Evolutionary conservation across 1,284 basidiomycete genomes (phyloP).

Genomic region (Lentinus polychrous): DNA sequence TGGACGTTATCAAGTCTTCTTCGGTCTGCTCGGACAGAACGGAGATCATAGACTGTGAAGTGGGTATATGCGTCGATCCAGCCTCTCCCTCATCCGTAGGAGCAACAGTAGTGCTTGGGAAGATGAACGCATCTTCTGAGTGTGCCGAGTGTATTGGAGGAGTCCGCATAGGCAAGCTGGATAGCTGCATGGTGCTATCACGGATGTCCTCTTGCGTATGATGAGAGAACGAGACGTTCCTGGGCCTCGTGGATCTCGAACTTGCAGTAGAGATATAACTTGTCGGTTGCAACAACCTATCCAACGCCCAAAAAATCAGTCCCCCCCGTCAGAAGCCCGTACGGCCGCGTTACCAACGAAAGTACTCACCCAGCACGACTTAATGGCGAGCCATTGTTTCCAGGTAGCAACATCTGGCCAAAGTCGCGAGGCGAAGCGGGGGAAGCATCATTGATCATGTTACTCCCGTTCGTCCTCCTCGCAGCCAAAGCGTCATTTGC

Average conservation of each 20-base stretch:
- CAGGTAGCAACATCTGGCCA: slow-evolving; percentile 16
- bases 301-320: background rate
- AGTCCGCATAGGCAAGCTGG: slow-evolving; percentile 33
- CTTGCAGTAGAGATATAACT: slow-evolving; percentile 30
- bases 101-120: slow-evolving; percentile 23
- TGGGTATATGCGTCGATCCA: slow-evolving; percentile 2
- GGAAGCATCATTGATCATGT: slow-evolving; percentile 11
- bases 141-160: slow-evolving; percentile 6
- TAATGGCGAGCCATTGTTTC: slow-evolving; percentile 34
- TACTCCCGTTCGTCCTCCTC: slow-evolving; percentile 9
- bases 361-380: slow-evolving; percentile 46
- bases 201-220: slow-evolving; percentile 59
- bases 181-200: slow-evolving; percentile 58
- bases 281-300: slow-evolving; percentile 27
- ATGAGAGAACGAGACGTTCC: slow-evolving; percentile 30
- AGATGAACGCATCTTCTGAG: slow-evolving; percentile 31
- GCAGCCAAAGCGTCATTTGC: background rate
- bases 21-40: background rate
- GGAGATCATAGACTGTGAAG: background rate
- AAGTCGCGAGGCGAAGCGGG: slow-evolving; percentile 15
- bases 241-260: slow-evolving; percentile 21
- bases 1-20: background rate
- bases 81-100: slow-evolving; percentile 11
- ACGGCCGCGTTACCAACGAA: slow-evolving; percentile 1
- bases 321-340: slow-evolving; percentile 4